These are phyloP conservation scores for Suhomyces atakaporum DNA, from an alignment of 1,139 yeast genomes.

Conservation along the genomic window DNA sequence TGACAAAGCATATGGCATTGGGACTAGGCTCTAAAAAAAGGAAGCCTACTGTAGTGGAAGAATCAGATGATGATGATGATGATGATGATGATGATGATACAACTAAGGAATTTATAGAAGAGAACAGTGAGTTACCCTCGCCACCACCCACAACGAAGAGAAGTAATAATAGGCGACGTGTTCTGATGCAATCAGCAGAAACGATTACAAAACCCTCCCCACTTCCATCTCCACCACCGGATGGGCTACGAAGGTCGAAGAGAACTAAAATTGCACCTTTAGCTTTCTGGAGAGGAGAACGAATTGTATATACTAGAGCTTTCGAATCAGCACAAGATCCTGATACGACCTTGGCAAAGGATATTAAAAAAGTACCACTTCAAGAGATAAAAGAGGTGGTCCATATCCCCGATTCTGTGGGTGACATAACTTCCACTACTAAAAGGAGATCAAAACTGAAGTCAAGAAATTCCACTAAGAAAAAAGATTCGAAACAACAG, in stretches of 20 bases:
- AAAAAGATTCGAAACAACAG: slow-evolving; percentile 13
- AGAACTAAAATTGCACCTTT: slow-evolving; percentile 72
- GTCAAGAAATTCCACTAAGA: slow-evolving; percentile 16
- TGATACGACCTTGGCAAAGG: slow-evolving; percentile 37
- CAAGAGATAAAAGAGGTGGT: slow-evolving; percentile 62
- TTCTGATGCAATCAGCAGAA: slow-evolving; percentile 1
- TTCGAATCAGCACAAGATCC: slow-evolving; percentile 43
- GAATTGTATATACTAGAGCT: slow-evolving; percentile 60
- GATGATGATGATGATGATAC: slow-evolving; percentile 25
- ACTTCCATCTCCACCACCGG: slow-evolving; percentile 50
- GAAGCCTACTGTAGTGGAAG: slow-evolving; percentile 12
- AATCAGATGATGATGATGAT: slow-evolving; percentile 28
- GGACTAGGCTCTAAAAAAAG: slow-evolving; percentile 27
- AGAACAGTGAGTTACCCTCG: slow-evolving; percentile 19
- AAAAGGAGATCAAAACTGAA: slow-evolving; percentile 18
- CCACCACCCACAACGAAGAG: slow-evolving; percentile 23
- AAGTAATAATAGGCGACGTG: slow-evolving; percentile 10
- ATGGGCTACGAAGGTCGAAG: slow-evolving; percentile 52
- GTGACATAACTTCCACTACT: slow-evolving; percentile 8
- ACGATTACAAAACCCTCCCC: slow-evolving; percentile 24
- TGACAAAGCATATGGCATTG: slow-evolving; percentile 48
- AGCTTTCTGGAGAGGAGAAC: slow-evolving; percentile 85
- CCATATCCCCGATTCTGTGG: slow-evolving; percentile 40
- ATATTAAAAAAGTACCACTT: slow-evolving; percentile 47
- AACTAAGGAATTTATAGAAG: slow-evolving; percentile 11